A percentile compares a stretch with the other conserved stretches of the same genome.
Evolutionary conservation across 2,329 filamentous ascomycete species (phyloP).

Genomic region (Trichoderma guizhouense): DNA sequence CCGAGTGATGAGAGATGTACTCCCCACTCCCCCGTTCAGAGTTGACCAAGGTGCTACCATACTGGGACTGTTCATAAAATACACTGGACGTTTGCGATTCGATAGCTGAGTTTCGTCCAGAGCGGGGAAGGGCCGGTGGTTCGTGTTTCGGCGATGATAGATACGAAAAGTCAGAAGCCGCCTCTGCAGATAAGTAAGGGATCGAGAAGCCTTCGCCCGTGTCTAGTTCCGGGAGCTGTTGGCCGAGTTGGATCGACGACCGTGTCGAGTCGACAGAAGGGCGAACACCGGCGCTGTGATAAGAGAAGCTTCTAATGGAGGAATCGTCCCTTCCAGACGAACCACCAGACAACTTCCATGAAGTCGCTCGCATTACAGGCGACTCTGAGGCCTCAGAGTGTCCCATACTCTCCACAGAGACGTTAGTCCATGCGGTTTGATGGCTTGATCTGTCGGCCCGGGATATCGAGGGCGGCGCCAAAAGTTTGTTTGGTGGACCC

Average conservation of each 20-base stretch:
- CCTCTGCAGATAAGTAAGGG: slow-evolving; percentile 41
- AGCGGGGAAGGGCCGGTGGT: slow-evolving; percentile 47
- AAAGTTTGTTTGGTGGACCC: slow-evolving; percentile 44
- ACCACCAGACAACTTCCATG: slow-evolving; percentile 30
- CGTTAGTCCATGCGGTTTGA: slow-evolving; percentile 59
- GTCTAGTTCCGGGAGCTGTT: slow-evolving; percentile 49
- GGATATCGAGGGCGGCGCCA: slow-evolving; percentile 44
- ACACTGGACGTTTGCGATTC: slow-evolving; percentile 42
- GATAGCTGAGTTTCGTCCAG: slow-evolving; percentile 34
- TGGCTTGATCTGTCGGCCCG: slow-evolving; percentile 50
- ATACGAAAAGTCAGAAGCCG: slow-evolving; percentile 29
- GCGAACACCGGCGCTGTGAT: slow-evolving; percentile 24
- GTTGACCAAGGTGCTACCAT: slow-evolving; percentile 40
- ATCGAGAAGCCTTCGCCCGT: slow-evolving; percentile 49
- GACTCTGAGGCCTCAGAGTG: slow-evolving; percentile 31
- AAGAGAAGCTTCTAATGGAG: slow-evolving; percentile 19
- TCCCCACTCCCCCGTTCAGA: slow-evolving; percentile 47
- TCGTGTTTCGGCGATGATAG: slow-evolving; percentile 47
- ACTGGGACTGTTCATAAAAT: slow-evolving; percentile 38
- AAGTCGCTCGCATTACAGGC: slow-evolving; percentile 31
- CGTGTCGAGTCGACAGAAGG: slow-evolving; percentile 28
- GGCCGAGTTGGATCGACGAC: slow-evolving; percentile 27
- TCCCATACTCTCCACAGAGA: slow-evolving; percentile 53
- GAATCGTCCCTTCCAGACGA: slow-evolving; percentile 16
- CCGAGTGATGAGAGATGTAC: slow-evolving; percentile 40